phyloP scores from a whole-genome alignment of 441 rosid genomes.

The Adansonia gregorii region DNA sequence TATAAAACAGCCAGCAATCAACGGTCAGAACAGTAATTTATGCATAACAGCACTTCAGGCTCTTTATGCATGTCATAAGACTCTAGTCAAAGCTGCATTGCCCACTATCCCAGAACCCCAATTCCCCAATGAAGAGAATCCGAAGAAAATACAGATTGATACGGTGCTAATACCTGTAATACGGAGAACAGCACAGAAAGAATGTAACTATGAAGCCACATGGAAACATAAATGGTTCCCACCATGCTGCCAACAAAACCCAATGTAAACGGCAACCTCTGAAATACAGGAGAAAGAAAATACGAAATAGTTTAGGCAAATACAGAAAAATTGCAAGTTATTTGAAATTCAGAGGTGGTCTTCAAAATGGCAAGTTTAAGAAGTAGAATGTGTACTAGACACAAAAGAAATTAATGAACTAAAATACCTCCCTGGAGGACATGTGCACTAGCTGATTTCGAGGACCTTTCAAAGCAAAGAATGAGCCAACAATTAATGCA shows the following conservation, averaged over 20 bases:
- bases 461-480: constrained; percentile 69
- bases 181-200: constrained; percentile 68
- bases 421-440: constrained; percentile 59
- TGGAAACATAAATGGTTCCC: constrained; percentile 67
- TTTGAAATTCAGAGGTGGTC: neutral
- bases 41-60: neutral
- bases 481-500: constrained; percentile 55
- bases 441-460: constrained; percentile 60
- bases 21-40: constrained; percentile 11
- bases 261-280: constrained; percentile 70
- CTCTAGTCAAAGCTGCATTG: neutral
- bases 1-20: neutral
- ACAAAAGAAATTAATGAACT: constrained; percentile 1
- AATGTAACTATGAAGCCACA: constrained; percentile 72
- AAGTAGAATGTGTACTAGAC: neutral
- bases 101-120: neutral
- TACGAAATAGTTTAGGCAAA: neutral
- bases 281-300: constrained; percentile 26
- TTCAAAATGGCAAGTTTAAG: neutral
- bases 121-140: neutral
- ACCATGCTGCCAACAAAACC: constrained; percentile 62
- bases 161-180: constrained; percentile 50
- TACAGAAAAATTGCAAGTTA: neutral
- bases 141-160: constrained; percentile 14
- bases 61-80: constrained; percentile 13